Base-by-base conservation (phyloP, 805 yeast genomes). In the Metschnikowia cubensis region DNA sequence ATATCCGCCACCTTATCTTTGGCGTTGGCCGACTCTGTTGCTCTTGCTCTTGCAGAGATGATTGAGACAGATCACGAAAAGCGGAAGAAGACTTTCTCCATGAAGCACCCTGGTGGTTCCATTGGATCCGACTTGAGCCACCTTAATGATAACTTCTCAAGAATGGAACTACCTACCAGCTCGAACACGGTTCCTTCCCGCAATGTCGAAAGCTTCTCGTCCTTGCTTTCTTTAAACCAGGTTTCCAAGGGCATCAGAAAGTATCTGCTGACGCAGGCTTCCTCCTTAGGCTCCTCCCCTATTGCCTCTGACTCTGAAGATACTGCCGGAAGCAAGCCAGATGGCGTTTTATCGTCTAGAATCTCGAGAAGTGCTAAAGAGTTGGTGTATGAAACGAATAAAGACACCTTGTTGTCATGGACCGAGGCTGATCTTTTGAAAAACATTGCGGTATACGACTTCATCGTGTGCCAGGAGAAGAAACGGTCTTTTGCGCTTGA, bases 91-190 rank as follows among this genome's bases (percentile, higher is more conserved):
- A 66, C 76, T 35, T 89, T 89, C 66, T 83, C 85, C 7, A 78
- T 77, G 53, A 79, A 85, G 61, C 97, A 89, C 61, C 97, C 97
- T 1, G 96, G 96, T 18, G 97, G 97, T 15, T 86, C 94, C 1
- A 89, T 89, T 61, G 97, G 97, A 14, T 73, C 69, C 4, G 66
- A 67, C 53, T 67, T 71, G 54, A 62, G 66, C 49, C 70, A 70
- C 50, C 60, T 71, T 52, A 68, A 70, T 55, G 67, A 63, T 34
- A 64, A 64, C 43, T 48, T 58, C 32, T 50, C 42, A 2, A 53
- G 57, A n/a, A 15, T 44, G 36, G 42, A 42, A 13, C 38, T 18
- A 5, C 39, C 57, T 29, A 32, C 44, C 14, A 25, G 33, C 10
- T 35, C 55, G 3, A 50, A 41, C 8, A 45, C 54, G 3, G 15